These are phyloP conservation scores for Diutina pseudorugosa DNA, from an alignment of 1,139 yeast species.

Conservation along the genomic window DNA sequence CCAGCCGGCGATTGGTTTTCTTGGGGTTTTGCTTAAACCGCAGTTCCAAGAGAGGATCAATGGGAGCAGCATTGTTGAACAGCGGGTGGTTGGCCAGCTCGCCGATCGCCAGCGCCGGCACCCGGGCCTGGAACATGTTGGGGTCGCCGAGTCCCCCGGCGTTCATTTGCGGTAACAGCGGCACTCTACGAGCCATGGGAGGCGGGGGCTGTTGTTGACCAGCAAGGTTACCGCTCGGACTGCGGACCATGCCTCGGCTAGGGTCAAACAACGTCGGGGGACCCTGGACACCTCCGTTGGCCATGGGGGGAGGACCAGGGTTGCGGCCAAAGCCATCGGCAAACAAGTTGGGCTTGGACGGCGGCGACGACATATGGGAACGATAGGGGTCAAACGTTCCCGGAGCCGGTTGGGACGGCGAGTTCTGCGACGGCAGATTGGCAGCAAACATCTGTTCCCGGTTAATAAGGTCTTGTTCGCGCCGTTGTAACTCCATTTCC, in stretches of 20 bases:
- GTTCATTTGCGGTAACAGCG: conserved; percentile 4
- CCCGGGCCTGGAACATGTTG: background rate
- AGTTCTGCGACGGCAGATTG: background rate
- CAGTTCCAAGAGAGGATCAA: conserved; percentile 18
- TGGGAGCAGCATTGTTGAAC: conserved; percentile 5
- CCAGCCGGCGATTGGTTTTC: conserved; percentile 25
- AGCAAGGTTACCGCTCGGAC: conserved; percentile 6
- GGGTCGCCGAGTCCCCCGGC: background rate
- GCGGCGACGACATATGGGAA: background rate
- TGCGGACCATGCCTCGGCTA: background rate
- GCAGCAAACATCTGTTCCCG: conserved; percentile 15
- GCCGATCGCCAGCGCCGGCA: background rate
- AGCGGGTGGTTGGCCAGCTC: conserved; percentile 2
- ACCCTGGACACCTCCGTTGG: background rate
- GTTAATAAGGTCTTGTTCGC: conserved; percentile 31
- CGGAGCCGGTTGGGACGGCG: background rate
- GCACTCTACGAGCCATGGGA: background rate
- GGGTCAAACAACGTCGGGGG: conserved; percentile 1
- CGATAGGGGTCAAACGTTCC: background rate
- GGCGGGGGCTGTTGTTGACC: background rate
- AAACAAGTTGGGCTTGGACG: background rate
- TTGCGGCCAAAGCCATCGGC: background rate
- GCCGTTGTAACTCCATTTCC: conserved; percentile 31
- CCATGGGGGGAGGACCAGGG: conserved; percentile 1
- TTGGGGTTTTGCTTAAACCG: conserved; percentile 13